A percentile compares a stretch with the other conserved stretches of the same genome.
These are phyloP conservation scores for Pseudocercospora cruenta DNA, from an alignment of 2,329 filamentous ascomycete genomes.

Conservation along the genomic window DNA sequence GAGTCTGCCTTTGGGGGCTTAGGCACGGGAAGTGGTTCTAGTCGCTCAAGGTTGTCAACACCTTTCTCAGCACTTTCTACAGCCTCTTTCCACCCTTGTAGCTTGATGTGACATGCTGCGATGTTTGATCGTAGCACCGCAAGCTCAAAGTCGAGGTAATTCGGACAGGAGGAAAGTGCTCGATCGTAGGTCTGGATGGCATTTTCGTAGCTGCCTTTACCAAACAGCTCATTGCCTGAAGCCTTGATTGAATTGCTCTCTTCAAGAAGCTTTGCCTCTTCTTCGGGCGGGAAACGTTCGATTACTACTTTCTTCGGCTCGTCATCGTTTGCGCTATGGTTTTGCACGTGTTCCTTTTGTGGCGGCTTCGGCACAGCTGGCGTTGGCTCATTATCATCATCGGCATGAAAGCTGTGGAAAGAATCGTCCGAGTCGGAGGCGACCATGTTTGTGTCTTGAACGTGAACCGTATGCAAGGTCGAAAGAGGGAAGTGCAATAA, in stretches of 20 bases:
- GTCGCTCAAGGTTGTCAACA: constrained; percentile 70
- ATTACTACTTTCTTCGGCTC: constrained; percentile 15
- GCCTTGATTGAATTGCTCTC: constrained; percentile 75
- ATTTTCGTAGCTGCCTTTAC: constrained; percentile 69
- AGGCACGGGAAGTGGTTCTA: constrained; percentile 52
- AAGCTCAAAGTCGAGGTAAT: constrained; percentile 84
- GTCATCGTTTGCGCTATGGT: constrained; percentile 10
- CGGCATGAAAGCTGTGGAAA: constrained; percentile 36
- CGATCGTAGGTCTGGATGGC: constrained; percentile 83
- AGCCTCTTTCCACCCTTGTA: constrained; percentile 83
- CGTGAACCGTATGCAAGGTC: not conserved
- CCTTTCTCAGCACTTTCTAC: constrained; percentile 73
- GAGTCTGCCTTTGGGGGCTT: constrained; percentile 29
- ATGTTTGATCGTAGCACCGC: constrained; percentile 89
- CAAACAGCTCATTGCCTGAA: constrained; percentile 80
- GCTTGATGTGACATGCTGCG: constrained; percentile 82
- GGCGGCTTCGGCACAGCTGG: constrained; percentile 9
- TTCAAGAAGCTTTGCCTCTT: constrained; percentile 62
- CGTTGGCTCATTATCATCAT: constrained; percentile 26
- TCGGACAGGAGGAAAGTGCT: constrained; percentile 76
- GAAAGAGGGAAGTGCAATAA: not conserved
- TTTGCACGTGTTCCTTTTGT: constrained; percentile 17
- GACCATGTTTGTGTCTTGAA: constrained; percentile 2
- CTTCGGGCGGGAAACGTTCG: constrained; percentile 45
- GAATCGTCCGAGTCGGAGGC: constrained; percentile 37